Evolutionary conservation across 495 filamentous ascomycete genomes (phyloP).

Genomic region (Physcia stellaris): DNA sequence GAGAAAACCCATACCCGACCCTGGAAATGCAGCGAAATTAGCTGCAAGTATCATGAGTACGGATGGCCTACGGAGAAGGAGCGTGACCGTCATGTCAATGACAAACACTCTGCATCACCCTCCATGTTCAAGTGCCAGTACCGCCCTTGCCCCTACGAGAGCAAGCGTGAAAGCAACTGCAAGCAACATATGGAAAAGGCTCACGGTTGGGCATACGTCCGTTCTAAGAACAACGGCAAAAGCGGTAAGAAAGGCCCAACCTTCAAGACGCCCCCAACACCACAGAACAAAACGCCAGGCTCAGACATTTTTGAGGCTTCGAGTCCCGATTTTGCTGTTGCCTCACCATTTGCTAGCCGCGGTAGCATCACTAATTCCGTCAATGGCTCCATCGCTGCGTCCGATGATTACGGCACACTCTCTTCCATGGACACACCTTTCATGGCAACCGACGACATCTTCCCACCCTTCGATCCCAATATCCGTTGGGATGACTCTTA

Average conservation of each 20-base stretch:
- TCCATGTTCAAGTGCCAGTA: conserved; percentile 70
- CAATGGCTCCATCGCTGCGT: conserved; percentile 24
- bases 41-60: conserved; percentile 73
- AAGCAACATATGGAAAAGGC: conserved; percentile 99
- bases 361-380: conserved; percentile 23
- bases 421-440: conserved; percentile 10
- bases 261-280: conserved; percentile 35
- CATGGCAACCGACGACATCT: conserved; percentile 9
- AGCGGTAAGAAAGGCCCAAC: conserved; percentile 31
- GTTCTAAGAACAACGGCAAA: conserved; percentile 80
- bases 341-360: conserved; percentile 10
- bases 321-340: conserved; percentile 16
- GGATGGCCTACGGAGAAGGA: conserved; percentile 98
- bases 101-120: conserved; percentile 77
- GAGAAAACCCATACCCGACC: conserved; percentile 94
- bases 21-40: conserved; percentile 71
- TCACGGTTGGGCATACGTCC: conserved; percentile 77
- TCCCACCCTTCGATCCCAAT: conserved; percentile 6
- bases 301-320: conserved; percentile 28
- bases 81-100: conserved; percentile 84
- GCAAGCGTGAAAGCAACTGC: conserved; percentile 93
- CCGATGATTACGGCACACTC: conserved; percentile 6
- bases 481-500: conserved; percentile 12
- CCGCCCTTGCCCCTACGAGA: conserved; percentile 77
- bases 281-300: conserved; percentile 37